Base-by-base conservation (phyloP, 768 basidiomycete species). In the Hypholoma fasciculare region DNA sequence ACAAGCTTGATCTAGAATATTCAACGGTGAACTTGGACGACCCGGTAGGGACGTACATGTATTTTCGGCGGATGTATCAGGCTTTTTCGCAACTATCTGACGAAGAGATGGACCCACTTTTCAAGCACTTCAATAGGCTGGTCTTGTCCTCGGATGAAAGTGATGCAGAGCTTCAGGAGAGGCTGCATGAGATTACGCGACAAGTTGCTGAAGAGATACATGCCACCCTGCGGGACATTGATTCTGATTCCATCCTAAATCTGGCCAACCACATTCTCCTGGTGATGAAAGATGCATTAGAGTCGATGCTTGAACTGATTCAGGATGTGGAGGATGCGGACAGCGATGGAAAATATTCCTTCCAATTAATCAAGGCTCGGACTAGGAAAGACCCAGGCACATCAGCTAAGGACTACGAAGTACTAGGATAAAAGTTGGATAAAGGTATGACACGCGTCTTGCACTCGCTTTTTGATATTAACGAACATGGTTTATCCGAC, bases 371-470 rank as follows among this genome's bases (percentile, higher is more conserved):
- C 30, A 60, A 66, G 16, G 65, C 64, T 43, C 65, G 62, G 38
- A 65, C 60, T 16, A 66, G 66, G 20, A 70, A 72, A 54, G 70
- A 70, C 37, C 52, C 66, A n/a, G 65, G 61, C 6, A 38, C 63
- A 36, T 64, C 64, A 23, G 47, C 66, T 48, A 72, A 70, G 57
- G 71, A 72, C 47, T 74, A 74, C 58, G 70, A 74, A 54, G 63
- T 69, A 26, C 62, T 74, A 39, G 73, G 71, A 30, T 66, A 57
- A 44, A 26, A 37, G 58, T 53, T 16, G 19, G 54, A 42, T 47
- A 4, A 13, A 12, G 14, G 19, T 20, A 26, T 14, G 17, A 47
- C 12, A 19, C 14, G 7, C 46, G 19, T 7, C 17, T 27, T 47
- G 4, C 46, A 47, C 30, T 34, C 30, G 6, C 30, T 34, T 7